Evolutionary conservation across 805 yeast species (phyloP).

Genomic region (Kluyveromyces starmeri): DNA sequence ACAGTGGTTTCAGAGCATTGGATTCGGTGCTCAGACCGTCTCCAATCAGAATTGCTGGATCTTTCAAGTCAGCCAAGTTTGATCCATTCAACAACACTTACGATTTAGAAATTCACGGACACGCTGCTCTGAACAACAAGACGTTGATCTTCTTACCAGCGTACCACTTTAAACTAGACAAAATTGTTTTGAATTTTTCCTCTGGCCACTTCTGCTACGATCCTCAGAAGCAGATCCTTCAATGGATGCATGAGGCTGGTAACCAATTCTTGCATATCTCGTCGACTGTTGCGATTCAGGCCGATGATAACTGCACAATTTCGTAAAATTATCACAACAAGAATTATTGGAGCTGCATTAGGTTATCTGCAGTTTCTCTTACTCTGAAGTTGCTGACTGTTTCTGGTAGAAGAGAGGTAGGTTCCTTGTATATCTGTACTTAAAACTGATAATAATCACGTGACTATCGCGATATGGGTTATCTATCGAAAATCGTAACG

Average conservation of each 20-base stretch:
- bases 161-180: slow-evolving; percentile 54
- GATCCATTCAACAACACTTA: slow-evolving; percentile 43
- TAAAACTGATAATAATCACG: too few relatives aligned
- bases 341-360: too few relatives aligned
- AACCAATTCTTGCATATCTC: slow-evolving; percentile 28
- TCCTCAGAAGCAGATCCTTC: slow-evolving; percentile 43
- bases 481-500: too few relatives aligned
- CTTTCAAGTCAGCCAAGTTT: slow-evolving; percentile 46
- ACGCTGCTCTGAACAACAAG: slow-evolving; percentile 27
- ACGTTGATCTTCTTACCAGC: slow-evolving; percentile 63
- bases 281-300: slow-evolving; percentile 3
- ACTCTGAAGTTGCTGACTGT: too few relatives aligned
- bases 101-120: slow-evolving; percentile 36
- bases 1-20: slow-evolving; percentile 60
- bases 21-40: slow-evolving; percentile 74
- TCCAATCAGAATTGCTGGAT: slow-evolving; percentile 57
- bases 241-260: slow-evolving; percentile 59
- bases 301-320: slow-evolving; percentile 5
- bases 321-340: too few relatives aligned
- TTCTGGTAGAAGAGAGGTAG: too few relatives aligned
- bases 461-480: too few relatives aligned
- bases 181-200: slow-evolving; percentile 39
- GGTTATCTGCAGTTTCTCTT: too few relatives aligned
- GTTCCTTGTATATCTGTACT: too few relatives aligned
- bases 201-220: slow-evolving; percentile 51